Evolutionary conservation across 2,329 filamentous ascomycete species (phyloP).

Genomic region (Lachnellula occidentalis): DNA sequence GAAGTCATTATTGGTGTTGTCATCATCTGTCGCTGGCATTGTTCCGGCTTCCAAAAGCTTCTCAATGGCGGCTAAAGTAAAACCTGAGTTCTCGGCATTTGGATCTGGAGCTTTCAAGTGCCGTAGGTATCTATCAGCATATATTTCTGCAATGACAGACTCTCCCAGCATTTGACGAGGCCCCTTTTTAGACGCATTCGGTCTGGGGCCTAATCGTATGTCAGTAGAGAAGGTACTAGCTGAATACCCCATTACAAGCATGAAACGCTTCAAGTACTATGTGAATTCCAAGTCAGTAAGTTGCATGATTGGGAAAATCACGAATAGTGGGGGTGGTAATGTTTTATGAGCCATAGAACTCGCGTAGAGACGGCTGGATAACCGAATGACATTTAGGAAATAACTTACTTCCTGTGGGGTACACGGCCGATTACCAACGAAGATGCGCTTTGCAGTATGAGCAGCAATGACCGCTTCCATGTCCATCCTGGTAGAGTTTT

Average conservation of each 20-base stretch:
- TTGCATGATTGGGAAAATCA: neutral
- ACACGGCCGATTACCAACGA: neutral
- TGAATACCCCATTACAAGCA: constrained; percentile 1
- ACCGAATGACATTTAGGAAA: neutral
- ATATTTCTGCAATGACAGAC: neutral
- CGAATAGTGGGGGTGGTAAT: neutral
- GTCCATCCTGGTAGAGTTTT: neutral
- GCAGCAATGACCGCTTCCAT: constrained; percentile 1
- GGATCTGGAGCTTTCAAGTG: neutral
- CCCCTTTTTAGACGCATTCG: neutral
- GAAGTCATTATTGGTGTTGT: neutral
- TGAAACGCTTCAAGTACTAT: constrained; percentile 2
- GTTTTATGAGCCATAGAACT: too few relatives aligned
- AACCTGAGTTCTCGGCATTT: neutral
- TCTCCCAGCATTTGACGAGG: neutral
- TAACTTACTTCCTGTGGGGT: neutral
- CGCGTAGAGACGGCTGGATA: too few relatives aligned
- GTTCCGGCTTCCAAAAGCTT: neutral
- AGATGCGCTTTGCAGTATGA: neutral
- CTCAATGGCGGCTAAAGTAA: neutral
- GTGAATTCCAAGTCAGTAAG: neutral
- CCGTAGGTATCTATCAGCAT: neutral
- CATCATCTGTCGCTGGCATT: neutral
- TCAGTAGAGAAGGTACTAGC: neutral
- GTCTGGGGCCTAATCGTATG: neutral